These are phyloP conservation scores for Wickerhamiella slavikovae DNA, from an alignment of 805 yeast genomes.

Conservation along the genomic window DNA sequence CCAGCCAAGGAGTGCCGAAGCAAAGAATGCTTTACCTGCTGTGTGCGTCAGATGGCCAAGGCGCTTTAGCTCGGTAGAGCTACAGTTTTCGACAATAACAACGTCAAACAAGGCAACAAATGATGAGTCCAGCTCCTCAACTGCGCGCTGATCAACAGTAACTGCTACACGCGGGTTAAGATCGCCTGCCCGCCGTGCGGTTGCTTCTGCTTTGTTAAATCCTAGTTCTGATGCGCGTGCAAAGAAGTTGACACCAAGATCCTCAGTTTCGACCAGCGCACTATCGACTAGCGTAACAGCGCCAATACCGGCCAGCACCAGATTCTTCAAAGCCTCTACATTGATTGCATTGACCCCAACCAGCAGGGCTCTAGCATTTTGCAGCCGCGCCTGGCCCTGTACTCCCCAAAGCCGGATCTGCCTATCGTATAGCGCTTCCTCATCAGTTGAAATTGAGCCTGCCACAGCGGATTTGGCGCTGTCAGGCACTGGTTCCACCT, in stretches of 20 bases:
- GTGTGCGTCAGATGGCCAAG: conserved; percentile 39
- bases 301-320: conserved; percentile 58
- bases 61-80: conserved; percentile 19
- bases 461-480: too few species aligned
- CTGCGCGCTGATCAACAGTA: conserved; percentile 20
- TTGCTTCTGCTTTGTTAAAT: conserved; percentile 20
- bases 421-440: conserved; percentile 39
- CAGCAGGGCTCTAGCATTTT: conserved; percentile 49
- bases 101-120: conserved; percentile 42
- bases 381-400: conserved; percentile 63
- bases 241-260: conserved; percentile 44
- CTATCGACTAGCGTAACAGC: conserved; percentile 37
- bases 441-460: conserved; percentile 3
- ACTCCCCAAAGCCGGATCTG: conserved; percentile 94
- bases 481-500: too few species aligned
- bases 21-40: conserved; percentile 42
- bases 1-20: conserved; percentile 53
- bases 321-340: conserved; percentile 54
- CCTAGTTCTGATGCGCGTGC: conserved; percentile 27
- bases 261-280: conserved; percentile 20
- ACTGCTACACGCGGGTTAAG: conserved; percentile 65
- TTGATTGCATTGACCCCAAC: conserved; percentile 62
- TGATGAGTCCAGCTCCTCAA: conserved; percentile 12
- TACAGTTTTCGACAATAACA: conserved; percentile 54
- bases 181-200: conserved; percentile 35